Base-by-base conservation (phyloP, 768 basidiomycete species). In the Tubosaeta sp. region DNA sequence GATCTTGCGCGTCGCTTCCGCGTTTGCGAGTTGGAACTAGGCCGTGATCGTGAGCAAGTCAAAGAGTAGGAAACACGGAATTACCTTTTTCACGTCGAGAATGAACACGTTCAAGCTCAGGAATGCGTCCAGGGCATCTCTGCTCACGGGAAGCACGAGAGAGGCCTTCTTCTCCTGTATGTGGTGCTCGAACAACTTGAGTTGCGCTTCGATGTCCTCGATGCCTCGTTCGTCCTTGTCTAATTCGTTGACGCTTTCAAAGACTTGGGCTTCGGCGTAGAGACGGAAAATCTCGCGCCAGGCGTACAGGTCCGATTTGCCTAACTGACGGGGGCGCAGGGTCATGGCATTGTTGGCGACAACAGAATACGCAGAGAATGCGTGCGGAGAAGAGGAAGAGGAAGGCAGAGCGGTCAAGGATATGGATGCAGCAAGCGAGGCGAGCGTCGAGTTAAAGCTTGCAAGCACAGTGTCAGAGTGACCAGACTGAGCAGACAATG, bases 251-350 rank as follows among this genome's bases (percentile, higher is more conserved):
- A 81, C 66, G 31, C 79, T 80, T 64, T 94, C 92, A 59, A 95
- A 96, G 1, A 96, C 80, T 59, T 94, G 87, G 0, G 82, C 74
- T 58, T 95, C 92, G 43, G 87, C 75, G 67, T 95, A 96, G 3
- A 94, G 69, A 51, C 84, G 83, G 62, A 97, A 95, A 24, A 96
- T 85, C 68, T 91, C 84, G 21, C 94, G 74, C 94, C 94, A 96
- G 6, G 82, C 77, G 63, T 90, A 92, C 8, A 97, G 69, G 58
- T 97, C 94, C 11, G 69, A 51, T 63, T 70, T 54, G 36, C 68
- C 49, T 56, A 69, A 57, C 16, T 40, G 21, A 57, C 58, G 1
- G 73, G 76, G 63, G 79, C 76, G 8, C 73, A 73, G 12, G 73
- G 73, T 51, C 19, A 24, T 39, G 3, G 48, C 48, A 30, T 68